Evolutionary conservation across 2,329 filamentous ascomycete genomes (phyloP).

Genomic region (Penicillium italicum): DNA sequence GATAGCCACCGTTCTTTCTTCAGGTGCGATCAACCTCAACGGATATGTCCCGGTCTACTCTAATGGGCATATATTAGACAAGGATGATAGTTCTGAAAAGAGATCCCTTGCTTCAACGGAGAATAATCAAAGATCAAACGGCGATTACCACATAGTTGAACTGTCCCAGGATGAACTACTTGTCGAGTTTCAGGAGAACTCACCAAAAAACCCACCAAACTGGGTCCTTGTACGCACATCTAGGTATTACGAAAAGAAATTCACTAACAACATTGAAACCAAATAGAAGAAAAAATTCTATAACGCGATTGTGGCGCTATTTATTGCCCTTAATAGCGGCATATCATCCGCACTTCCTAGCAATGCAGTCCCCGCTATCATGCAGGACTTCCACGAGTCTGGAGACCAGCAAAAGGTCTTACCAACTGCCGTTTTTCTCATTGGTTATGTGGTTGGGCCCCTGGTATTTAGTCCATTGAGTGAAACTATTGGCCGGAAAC

Average conservation of each 20-base stretch:
- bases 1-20: constrained; percentile 8
- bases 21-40: constrained; percentile 12
- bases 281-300: constrained; percentile 29
- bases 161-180: constrained; percentile 21
- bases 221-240: constrained; percentile 27
- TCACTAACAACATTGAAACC: neutral
- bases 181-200: constrained; percentile 27
- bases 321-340: constrained; percentile 38
- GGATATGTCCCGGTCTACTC: neutral
- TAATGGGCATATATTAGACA: constrained; percentile 15
- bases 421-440: constrained; percentile 37
- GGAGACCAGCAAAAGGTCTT: constrained; percentile 31
- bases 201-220: constrained; percentile 25
- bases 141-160: constrained; percentile 21
- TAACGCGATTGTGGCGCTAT: constrained; percentile 24
- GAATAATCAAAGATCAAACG: neutral
- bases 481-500: constrained; percentile 41
- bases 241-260: neutral
- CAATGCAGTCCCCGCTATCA: constrained; percentile 38
- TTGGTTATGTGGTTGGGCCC: constrained; percentile 42
- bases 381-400: constrained; percentile 30
- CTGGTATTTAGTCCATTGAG: constrained; percentile 43
- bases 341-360: constrained; percentile 39
- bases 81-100: constrained; percentile 1
- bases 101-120: constrained; percentile 1